A percentile compares a stretch with the other conserved stretches of the same genome.
Evolutionary conservation across 208 protist species (phyloP).

Genomic region (Trypanosoma conorhini): DNA sequence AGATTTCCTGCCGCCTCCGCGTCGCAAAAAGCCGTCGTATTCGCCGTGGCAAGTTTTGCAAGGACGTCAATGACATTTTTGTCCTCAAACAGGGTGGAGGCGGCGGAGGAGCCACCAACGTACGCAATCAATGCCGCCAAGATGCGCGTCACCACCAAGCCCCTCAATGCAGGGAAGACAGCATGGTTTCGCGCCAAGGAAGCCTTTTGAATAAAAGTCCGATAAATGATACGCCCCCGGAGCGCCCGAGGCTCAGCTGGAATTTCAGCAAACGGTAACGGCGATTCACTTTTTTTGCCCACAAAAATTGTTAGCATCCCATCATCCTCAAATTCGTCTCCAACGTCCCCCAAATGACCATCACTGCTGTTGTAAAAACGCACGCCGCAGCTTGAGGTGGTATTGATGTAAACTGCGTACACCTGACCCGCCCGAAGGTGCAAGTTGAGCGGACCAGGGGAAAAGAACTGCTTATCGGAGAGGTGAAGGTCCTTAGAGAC

Average conservation of each 20-base stretch:
- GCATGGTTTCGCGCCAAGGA: conserved; percentile 37
- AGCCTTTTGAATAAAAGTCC: conserved; percentile 43
- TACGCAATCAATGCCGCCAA: conserved; percentile 85
- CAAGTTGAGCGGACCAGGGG: conserved; percentile 57
- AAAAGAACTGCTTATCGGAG: conserved; percentile 80
- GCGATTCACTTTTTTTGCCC: conserved; percentile 85
- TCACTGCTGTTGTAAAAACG: conserved; percentile 90
- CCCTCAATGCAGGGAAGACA: conserved; percentile 70
- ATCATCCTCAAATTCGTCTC: conserved; percentile 86
- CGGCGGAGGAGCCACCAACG: conserved; percentile 35
- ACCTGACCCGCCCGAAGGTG: conserved; percentile 69
- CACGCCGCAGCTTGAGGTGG: conserved; percentile 80
- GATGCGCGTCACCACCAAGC: conserved; percentile 83
- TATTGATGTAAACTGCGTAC: conserved; percentile 92
- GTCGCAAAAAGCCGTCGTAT: conserved; percentile 1
- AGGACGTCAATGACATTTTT: conserved; percentile 11
- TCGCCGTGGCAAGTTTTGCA: conserved; percentile 17
- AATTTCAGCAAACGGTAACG: conserved; percentile 72
- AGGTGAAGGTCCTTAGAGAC: conserved; percentile 59
- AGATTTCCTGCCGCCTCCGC: conserved; percentile 14
- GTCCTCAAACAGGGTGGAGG: conserved; percentile 35
- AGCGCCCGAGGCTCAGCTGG: conserved; percentile 75
- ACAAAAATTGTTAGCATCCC: conserved; percentile 82
- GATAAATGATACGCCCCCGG: conserved; percentile 81
- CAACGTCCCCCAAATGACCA: conserved; percentile 71